phyloP scores from a whole-genome alignment of 345 rosid species.

The Sisymbrium irio region DNA sequence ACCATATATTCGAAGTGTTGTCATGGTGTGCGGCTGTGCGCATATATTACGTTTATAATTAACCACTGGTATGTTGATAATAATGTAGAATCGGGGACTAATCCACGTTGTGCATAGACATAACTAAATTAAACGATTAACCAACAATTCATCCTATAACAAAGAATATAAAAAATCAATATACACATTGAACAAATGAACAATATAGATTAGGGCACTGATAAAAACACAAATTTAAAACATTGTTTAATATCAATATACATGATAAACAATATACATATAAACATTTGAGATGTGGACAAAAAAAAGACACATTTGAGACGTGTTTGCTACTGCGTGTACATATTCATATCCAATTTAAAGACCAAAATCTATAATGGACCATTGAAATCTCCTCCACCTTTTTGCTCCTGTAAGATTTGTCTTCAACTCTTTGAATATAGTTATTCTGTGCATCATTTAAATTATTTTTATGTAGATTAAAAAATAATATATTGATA shows the following conservation, averaged over 20 bases:
- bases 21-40: neutral
- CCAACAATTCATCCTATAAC: neutral
- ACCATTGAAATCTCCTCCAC: constrained; percentile 26
- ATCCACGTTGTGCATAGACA: neutral
- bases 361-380: constrained; percentile 8
- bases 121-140: neutral
- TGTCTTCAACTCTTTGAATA: no score
- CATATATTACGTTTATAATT: neutral
- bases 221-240: neutral
- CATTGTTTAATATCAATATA: neutral
- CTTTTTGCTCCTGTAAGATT: no score
- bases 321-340: constrained; percentile 20
- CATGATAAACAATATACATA: neutral
- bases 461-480: no score
- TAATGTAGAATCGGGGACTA: neutral
- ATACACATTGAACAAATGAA: neutral
- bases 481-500: no score
- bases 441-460: no score
- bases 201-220: neutral
- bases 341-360: neutral
- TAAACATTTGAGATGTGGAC: neutral
- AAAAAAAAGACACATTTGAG: neutral
- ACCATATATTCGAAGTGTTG: neutral
- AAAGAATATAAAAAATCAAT: neutral
- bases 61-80: neutral